Evolutionary conservation across 2,329 filamentous ascomycete species (phyloP).

Genomic region (Fusarium goolgardi): DNA sequence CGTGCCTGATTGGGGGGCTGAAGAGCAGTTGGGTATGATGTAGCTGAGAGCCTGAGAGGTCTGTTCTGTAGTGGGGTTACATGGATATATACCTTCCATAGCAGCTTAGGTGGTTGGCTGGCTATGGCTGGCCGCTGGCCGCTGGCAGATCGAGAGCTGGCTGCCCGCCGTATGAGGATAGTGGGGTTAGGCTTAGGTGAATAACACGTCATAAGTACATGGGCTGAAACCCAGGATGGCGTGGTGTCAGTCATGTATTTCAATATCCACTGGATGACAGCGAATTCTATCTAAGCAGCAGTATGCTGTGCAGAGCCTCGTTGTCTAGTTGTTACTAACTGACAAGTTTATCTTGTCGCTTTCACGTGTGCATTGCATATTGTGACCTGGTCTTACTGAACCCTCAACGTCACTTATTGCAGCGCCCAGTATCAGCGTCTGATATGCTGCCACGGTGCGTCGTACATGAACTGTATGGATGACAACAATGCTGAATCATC

Average conservation of each 20-base stretch:
- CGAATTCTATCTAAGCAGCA: neutral
- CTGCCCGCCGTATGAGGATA: constrained; percentile 18
- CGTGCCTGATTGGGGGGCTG: constrained; percentile 46
- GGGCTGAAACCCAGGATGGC: neutral
- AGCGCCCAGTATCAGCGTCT: constrained; percentile 19
- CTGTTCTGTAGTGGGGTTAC: constrained; percentile 22
- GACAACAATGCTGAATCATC: neutral
- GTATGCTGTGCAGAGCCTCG: neutral
- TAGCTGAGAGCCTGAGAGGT: constrained; percentile 37
- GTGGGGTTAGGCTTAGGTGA: constrained; percentile 9
- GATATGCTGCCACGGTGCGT: constrained; percentile 15
- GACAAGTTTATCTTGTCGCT: neutral
- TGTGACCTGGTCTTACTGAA: neutral
- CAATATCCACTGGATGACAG: neutral
- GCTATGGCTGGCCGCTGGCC: neutral
- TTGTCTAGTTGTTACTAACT: neutral
- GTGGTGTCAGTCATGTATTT: neutral
- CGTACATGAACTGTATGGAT: neutral
- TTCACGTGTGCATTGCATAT: constrained; percentile 5
- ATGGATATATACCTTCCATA: constrained; percentile 9
- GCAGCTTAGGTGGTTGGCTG: constrained; percentile 7
- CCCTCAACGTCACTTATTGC: constrained; percentile 18
- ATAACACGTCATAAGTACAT: constrained; percentile 30
- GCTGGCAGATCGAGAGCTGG: neutral
- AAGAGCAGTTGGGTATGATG: constrained; percentile 41